These are phyloP conservation scores for Peronospora tabacina DNA, from an alignment of 352 stramenopile species.

Conservation along the genomic window DNA sequence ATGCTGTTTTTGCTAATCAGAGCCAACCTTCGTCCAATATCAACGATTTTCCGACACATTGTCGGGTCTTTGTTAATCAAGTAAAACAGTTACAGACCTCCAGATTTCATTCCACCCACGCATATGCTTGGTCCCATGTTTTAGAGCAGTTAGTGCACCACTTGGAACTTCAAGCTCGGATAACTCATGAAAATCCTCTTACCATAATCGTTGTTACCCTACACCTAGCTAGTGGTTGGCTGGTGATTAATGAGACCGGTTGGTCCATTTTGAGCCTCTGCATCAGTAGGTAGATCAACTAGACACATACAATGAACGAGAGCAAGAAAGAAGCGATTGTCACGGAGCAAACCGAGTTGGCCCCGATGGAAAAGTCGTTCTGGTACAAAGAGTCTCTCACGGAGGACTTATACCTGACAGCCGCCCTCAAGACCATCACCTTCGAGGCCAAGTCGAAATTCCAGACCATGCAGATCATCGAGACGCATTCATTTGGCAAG, in stretches of 20 bases:
- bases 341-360: slow-evolving; percentile 30
- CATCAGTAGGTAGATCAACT: neutral
- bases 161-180: neutral
- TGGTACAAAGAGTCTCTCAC: slow-evolving; percentile 86
- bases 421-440: slow-evolving; percentile 82
- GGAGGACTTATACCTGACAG: slow-evolving; percentile 85
- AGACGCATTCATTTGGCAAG: slow-evolving; percentile 89
- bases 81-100: no score
- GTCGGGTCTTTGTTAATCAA: no score
- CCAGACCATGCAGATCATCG: slow-evolving; percentile 91
- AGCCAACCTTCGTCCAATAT: no score
- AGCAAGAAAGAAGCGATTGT: slow-evolving; percentile 41
- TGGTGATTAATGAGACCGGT: neutral
- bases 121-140: no score
- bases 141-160: neutral
- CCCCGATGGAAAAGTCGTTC: slow-evolving; percentile 61
- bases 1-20: no score
- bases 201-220: no score
- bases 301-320: slow-evolving; percentile 15
- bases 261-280: neutral
- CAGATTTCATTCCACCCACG: no score
- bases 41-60: no score
- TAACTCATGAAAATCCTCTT: no score
- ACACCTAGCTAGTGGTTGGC: neutral
- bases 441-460: slow-evolving; percentile 86